Percentiles rank a stretch among this genome's conserved stretches.
phyloP scores from a whole-genome alignment of 257 asterid species.

The Mitragyna speciosa region DNA sequence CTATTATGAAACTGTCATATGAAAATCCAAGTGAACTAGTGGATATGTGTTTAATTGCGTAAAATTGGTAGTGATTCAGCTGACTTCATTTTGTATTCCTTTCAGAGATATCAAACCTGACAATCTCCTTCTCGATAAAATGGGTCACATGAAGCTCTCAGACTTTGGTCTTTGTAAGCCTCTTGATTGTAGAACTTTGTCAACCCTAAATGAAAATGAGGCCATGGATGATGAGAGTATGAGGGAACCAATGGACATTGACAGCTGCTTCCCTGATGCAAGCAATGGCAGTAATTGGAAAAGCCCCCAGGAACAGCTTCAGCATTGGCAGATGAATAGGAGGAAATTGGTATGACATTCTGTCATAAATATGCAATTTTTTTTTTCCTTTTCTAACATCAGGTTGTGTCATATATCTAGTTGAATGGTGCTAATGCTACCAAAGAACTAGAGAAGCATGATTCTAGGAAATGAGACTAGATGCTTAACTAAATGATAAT shows the following conservation, averaged over 20 bases:
- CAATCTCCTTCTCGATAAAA: slow-evolving; percentile 89
- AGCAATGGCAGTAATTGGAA: slow-evolving; percentile 43
- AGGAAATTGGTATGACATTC: slow-evolving; percentile 51
- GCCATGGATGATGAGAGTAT: slow-evolving; percentile 54
- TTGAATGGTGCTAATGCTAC: not conserved
- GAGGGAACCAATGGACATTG: slow-evolving; percentile 52
- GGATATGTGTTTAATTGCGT: not conserved
- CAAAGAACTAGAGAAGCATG: not conserved
- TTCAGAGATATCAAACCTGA: slow-evolving; percentile 95
- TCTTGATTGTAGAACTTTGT: slow-evolving; percentile 65
- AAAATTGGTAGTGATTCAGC: not conserved
- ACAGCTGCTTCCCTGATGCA: slow-evolving; percentile 46
- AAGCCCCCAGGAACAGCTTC: slow-evolving; percentile 58
- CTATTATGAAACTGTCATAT: not conserved
- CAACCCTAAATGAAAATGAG: slow-evolving; percentile 52
- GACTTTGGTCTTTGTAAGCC: slow-evolving; percentile 99
- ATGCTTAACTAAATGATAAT: not conserved
- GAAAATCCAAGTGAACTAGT: not conserved
- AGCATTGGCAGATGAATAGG: slow-evolving; percentile 65
- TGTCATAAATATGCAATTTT: not conserved
- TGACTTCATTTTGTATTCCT: slow-evolving; percentile 13
- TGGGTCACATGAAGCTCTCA: slow-evolving; percentile 96
- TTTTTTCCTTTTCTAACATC: not conserved
- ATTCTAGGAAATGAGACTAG: not conserved
- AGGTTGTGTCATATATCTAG: not conserved